phyloP scores from a whole-genome alignment of 352 stramenopile genomes.

The Halophytophthora batemanensis region DNA sequence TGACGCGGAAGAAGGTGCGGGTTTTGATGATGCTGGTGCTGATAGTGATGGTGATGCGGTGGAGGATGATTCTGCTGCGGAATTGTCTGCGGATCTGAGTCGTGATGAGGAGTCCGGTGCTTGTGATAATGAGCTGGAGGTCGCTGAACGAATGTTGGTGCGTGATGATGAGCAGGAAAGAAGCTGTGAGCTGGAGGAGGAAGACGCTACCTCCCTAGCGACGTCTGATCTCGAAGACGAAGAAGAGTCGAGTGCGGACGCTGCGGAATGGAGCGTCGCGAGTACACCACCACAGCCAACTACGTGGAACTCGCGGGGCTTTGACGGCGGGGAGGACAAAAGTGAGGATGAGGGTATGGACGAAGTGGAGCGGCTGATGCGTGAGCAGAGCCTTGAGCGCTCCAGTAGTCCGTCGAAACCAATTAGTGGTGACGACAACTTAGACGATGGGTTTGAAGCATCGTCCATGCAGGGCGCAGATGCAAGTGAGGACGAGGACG shows the following conservation, averaged over 20 bases:
- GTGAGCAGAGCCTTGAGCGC: constrained; percentile 16
- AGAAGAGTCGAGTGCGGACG: constrained; percentile 20
- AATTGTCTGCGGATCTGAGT: constrained; percentile 24
- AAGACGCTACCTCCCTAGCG: constrained; percentile 11
- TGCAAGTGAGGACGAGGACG: too few relatives aligned
- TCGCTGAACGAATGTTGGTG: constrained; percentile 28
- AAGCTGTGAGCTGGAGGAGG: constrained; percentile 19
- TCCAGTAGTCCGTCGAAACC: constrained; percentile 22
- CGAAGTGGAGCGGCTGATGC: constrained; percentile 27
- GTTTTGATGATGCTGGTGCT: constrained; percentile 20
- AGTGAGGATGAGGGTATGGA: constrained; percentile 19
- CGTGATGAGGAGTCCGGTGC: constrained; percentile 20
- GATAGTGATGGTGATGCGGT: constrained; percentile 18
- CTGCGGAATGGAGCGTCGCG: constrained; percentile 14
- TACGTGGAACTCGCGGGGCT: constrained; percentile 14
- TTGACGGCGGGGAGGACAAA: constrained; percentile 3
- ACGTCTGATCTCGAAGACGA: constrained; percentile 18
- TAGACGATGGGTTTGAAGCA: constrained; percentile 29
- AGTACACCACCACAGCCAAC: constrained; percentile 1
- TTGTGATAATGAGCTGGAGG: constrained; percentile 25
- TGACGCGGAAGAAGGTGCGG: constrained; percentile 29
- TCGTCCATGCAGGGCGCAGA: constrained; percentile 12
- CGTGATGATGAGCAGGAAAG: constrained; percentile 29
- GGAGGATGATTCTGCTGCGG: constrained; percentile 9
- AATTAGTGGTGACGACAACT: constrained; percentile 36